Evolutionary conservation across 202 grass and related monocot species (phyloP), one percentile per base, ranked within the genome.

Genomic region (Panicum hallii): DNA sequence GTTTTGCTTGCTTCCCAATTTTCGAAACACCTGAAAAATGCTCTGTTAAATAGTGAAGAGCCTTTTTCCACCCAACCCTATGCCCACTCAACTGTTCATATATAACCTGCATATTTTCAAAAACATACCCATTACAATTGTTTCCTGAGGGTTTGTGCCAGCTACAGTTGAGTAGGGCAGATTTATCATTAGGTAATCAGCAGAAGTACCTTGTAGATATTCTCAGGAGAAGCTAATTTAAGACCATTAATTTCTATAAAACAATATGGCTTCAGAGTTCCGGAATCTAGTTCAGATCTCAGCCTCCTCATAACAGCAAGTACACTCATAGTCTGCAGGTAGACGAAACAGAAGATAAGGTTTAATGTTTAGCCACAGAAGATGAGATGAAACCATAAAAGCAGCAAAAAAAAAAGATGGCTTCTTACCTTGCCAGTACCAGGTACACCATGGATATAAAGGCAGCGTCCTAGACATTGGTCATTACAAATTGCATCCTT

Each of bases 371-470:
- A 74, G 66, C 15, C 47, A 85, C 12, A 55, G 20, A 32, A 53
- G 8, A 84, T 26, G n/a, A 77, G 75, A 88, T 22, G 15, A 84
- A 73, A 61, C 72, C 49, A 53, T 49, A 58, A 77, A 49, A 48
- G 63, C 14, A 11, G 11, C 19, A 60, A 82, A 49, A 30, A 61
- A n/a, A 56, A 56, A 79, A 4, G 16, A 79, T 50, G 48, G 69
- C 34, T 48, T 19, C 60, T 70, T 54, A 98, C 95, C 95, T 95
- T 94, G 88, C 96, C 91, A 82, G 96, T 96, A 64, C 93, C 93
- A 80, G 93, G 96, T 76, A 99, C 96, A 91, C 96, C 93, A 80
- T 99, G 91, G 88, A 99, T 96, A 83, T 99, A 99, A 71, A 99
- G 90, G 83, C 96, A 94, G 43, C 86, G 96, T 30, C 96, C 91